A percentile compares a stretch with the other conserved stretches of the same genome.
These are phyloP conservation scores for Cercospora brassicicola DNA, from an alignment of 2,329 filamentous ascomycete species.

Conservation along the genomic window DNA sequence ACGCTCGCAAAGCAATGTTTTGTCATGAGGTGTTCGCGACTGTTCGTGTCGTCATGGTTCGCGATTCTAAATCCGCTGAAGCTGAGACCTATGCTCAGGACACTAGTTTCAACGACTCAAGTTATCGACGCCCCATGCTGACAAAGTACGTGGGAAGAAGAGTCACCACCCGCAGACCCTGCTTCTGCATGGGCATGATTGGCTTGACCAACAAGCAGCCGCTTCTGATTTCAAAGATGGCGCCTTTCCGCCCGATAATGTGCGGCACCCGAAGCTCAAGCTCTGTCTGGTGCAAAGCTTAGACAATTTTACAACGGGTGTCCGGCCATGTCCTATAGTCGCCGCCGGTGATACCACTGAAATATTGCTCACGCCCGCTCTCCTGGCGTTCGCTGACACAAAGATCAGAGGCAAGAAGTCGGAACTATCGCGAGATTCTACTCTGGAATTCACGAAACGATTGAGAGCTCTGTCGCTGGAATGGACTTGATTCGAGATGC, in stretches of 20 bases:
- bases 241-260: neutral
- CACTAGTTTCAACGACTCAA: neutral
- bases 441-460: neutral
- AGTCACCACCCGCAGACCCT: neutral
- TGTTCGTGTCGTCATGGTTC: neutral
- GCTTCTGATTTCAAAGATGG: neutral
- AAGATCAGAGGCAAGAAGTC: neutral
- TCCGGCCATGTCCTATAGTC: neutral
- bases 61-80: neutral
- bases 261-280: neutral
- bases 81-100: neutral
- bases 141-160: neutral
- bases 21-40: neutral
- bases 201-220: neutral
- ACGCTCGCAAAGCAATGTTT: neutral
- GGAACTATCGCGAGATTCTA: neutral
- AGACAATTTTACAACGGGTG: neutral
- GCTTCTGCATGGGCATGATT: neutral
- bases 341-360: neutral
- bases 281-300: neutral
- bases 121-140: neutral
- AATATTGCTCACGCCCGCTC: neutral
- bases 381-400: neutral
- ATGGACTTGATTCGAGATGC: conserved; percentile 54
- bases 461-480: too few species aligned